Percentiles rank a stretch among this genome's conserved stretches.
These are phyloP conservation scores for Quercus robur DNA, from an alignment of 306 rosid genomes.

Conservation along the genomic window DNA sequence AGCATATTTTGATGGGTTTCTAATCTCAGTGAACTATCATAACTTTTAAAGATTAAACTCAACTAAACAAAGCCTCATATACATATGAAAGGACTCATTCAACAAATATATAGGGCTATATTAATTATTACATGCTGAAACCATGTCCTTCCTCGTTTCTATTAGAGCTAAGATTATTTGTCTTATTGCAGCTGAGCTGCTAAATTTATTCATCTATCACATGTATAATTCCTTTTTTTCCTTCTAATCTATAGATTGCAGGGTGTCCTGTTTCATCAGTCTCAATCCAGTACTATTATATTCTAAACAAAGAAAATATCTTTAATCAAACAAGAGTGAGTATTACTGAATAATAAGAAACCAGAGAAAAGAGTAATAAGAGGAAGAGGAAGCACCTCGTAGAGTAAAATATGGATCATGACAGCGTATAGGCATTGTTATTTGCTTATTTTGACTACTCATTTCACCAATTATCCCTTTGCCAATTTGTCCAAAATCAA, in stretches of 20 bases:
- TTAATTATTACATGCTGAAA: neutral
- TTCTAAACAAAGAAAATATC: neutral
- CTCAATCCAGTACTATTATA: neutral
- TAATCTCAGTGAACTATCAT: too few species aligned
- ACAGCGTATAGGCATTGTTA: constrained; percentile 22
- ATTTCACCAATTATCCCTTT: constrained; percentile 15
- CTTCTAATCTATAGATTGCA: neutral
- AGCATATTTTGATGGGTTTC: too few species aligned
- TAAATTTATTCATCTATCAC: neutral
- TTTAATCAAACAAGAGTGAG: neutral
- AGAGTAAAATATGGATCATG: constrained; percentile 44
- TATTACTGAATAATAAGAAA: neutral
- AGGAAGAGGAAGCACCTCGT: constrained; percentile 27
- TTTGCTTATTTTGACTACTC: constrained; percentile 27
- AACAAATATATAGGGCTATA: too few species aligned
- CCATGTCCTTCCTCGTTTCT: neutral
- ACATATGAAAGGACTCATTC: too few species aligned
- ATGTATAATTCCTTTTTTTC: neutral
- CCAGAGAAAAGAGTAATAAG: neutral
- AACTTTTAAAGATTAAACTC: too few species aligned
- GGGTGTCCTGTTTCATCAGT: neutral
- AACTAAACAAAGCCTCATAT: too few species aligned
- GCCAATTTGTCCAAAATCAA: constrained; percentile 30
- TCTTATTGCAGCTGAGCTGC: neutral
- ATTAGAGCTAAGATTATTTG: too few species aligned